Base-by-base conservation (phyloP, 495 filamentous ascomycete genomes). In the Baudoinia panamericana region DNA sequence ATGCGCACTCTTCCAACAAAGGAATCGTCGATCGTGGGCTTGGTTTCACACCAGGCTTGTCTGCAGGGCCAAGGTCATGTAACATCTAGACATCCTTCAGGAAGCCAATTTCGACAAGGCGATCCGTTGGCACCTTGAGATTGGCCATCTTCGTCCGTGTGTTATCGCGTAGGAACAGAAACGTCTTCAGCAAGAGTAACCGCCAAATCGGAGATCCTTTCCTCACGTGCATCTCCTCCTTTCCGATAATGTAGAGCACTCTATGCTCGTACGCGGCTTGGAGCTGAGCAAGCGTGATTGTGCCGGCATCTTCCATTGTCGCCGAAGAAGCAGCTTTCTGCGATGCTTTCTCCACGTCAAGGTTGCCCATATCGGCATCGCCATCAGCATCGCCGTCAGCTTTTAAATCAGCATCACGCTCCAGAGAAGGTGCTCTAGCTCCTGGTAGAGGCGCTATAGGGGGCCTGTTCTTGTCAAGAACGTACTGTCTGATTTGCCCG, bases 191-290 rank as follows among this genome's bases (percentile, higher is more conserved):
- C 11, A 73, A 24, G 0, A 70, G n/a, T 20, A 50, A 63, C 6
- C 75, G 59, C 23, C 61, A 38, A 24, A 67, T 51, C 13, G 63
- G 60, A 11, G 61, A 65, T 5, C 56, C 56, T 5, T 43, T 31
- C 30, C 56, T 59, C 48, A 82, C 66, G 16, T 61, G 61, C 68
- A 82, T 69, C 60, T 81, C 69, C 48, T 82, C 78, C 52, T 82
- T 84, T 9, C 79, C 79, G n/a, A 82, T 62, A n/a, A 84, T 64
- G 48, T 82, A 81, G 19, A 79, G 57, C 28, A 80, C 66, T 46
- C 75, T 73, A 25, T 64, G 63, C 10, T 68, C 63, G 44, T 69
- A 77, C 1, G 76, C 76, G 0, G 58, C 48, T 16, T 76, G 66
- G 0, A 82, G 56, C 4, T 61, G 55, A 0, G 62, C 67, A 1